These are phyloP conservation scores for Plectosphaerella cucumerina DNA, from an alignment of 2,329 filamentous ascomycete species.

Conservation along the genomic window DNA sequence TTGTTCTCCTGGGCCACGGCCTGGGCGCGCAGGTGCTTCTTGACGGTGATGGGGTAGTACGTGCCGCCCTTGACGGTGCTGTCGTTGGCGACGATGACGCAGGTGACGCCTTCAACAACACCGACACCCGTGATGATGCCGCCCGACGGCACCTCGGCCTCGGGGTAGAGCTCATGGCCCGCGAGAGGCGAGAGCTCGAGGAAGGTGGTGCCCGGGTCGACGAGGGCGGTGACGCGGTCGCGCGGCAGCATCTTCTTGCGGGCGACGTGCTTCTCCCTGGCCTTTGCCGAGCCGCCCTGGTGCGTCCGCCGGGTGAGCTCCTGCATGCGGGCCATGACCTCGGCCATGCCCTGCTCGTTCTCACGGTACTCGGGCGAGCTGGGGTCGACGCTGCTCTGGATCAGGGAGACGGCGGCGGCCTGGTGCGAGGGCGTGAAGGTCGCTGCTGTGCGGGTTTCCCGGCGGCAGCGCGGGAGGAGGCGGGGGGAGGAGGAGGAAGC, in stretches of 20 bases:
- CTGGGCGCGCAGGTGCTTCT: conserved; percentile 93
- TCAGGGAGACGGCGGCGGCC: conserved; percentile 74
- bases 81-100: conserved; percentile 92
- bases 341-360: conserved; percentile 73
- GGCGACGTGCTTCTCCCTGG: conserved; percentile 79
- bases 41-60: conserved; percentile 95
- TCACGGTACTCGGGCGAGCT: conserved; percentile 75
- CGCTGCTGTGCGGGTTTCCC: conserved; percentile 46
- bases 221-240: conserved; percentile 79
- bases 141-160: conserved; percentile 81
- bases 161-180: conserved; percentile 78
- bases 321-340: conserved; percentile 65
- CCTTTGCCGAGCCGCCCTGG: conserved; percentile 74
- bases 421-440: conserved; percentile 79
- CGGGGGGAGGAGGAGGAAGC: conserved; percentile 11
- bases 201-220: conserved; percentile 87
- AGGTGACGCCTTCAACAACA: conserved; percentile 83
- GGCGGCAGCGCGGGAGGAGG: neutral
- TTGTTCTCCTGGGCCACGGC: conserved; percentile 86
- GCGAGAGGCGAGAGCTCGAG: conserved; percentile 92
- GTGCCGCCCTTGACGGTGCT: conserved; percentile 96
- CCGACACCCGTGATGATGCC: conserved; percentile 93
- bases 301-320: conserved; percentile 68
- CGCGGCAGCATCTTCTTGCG: conserved; percentile 92
- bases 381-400: conserved; percentile 73